Evolutionary conservation across 768 basidiomycete genomes (phyloP), one percentile per base, ranked within the genome.

Genomic region (Trametes elegans): DNA sequence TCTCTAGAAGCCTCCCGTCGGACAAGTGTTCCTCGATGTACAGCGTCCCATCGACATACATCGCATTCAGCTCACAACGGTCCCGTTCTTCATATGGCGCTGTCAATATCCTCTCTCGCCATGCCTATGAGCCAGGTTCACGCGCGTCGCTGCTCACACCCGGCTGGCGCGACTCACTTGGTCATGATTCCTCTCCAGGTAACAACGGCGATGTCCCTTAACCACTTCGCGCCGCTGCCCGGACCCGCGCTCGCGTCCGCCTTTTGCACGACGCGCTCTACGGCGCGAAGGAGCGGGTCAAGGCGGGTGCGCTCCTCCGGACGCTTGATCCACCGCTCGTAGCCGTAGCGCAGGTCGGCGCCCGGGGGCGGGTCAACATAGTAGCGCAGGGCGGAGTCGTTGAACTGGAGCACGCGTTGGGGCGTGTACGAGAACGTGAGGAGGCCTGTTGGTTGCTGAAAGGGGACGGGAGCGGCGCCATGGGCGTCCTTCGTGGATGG

Each of bases 151-250:
- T 8, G 11, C 16, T 18, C 3, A 23, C 19, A n/a, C 11, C 23
- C 31, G 35, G 14, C 27, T 7, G 40, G 29, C 3, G 13, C 13
- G 38, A 67, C 79, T 73, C 68, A 91, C 88, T 85, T 92, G 56
- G 92, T 93, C 77, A 92, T 82, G 48, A 92, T 79, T 10, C 91
- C 91, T 64, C 91, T 76, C 91, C 91, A 94, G 9, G 79, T 74
- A 47, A 89, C 75, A 26, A 87, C 78, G 1, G 76, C 79, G 24
- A 87, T 74, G 50, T 79, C 81, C 23, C 72, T 73, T 18, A 62
- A 58, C 62, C 64, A 66, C 21, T 61, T 53, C 18, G 68, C 68
- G 14, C 76, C 63, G 26, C 70, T 64, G 0, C 66, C 59, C 7
- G 47, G 34, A 2, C 64, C 66, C 23, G 68, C 62, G 19, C 61